Conservation (phyloP, 164 flowering plant genomes). For the Akebia trifoliata region DNA sequence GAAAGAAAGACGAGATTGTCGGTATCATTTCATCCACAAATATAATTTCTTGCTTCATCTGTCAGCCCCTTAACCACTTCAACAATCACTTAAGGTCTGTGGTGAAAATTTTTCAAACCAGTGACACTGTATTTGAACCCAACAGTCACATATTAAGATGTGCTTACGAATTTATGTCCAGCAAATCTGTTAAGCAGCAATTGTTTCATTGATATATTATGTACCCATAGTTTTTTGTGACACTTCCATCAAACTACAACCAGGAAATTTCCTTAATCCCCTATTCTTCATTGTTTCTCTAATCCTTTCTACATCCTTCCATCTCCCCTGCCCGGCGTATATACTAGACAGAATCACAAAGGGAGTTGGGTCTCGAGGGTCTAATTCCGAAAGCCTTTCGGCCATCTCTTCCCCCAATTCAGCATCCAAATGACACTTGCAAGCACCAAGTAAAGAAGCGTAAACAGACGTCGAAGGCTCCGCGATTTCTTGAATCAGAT, state of each 20-base stretch:
- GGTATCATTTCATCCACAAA: no score
- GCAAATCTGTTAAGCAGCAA: not conserved
- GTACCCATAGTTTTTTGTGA: not conserved
- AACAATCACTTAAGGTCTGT: no score
- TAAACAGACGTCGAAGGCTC: slow-evolving; percentile 41
- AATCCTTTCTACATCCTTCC: slow-evolving; percentile 58
- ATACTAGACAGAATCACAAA: slow-evolving; percentile 55
- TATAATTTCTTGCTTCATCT: no score
- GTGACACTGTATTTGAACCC: not conserved
- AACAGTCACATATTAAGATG: not conserved
- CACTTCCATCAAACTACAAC: slow-evolving; percentile 33
- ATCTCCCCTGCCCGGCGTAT: slow-evolving; percentile 54
- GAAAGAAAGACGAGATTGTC: no score
- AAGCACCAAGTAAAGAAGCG: slow-evolving; percentile 67
- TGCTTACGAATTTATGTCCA: not conserved
- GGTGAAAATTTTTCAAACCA: no score
- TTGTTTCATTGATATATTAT: not conserved
- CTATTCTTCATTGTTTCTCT: slow-evolving; percentile 42
- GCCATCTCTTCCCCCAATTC: slow-evolving; percentile 63
- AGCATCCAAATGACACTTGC: slow-evolving; percentile 34
- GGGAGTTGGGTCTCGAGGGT: slow-evolving; percentile 59
- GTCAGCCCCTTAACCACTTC: no score
- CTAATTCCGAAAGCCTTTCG: slow-evolving; percentile 36
- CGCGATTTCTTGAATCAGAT: slow-evolving; percentile 34
- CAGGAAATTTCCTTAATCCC: slow-evolving; percentile 46